A percentile compares a stretch with the other conserved stretches of the same genome.
Conservation (phyloP, 2,329 filamentous ascomycete genomes). For the Monilinia aucupariae region DNA sequence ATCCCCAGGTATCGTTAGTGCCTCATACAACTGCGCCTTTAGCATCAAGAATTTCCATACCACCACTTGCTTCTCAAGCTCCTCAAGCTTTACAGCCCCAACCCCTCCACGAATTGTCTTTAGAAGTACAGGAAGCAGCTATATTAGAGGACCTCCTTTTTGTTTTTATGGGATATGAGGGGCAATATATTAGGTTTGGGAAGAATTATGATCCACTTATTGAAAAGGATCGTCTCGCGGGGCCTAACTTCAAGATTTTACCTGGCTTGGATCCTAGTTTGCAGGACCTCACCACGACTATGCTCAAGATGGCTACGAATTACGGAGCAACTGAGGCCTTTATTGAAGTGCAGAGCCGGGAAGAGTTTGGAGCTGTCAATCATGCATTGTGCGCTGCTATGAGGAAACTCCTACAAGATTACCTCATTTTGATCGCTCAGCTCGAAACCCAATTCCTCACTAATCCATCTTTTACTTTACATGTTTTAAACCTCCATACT, state of each 20-base stretch:
- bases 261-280: slow-evolving; percentile 86
- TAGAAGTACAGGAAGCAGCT: slow-evolving; percentile 78
- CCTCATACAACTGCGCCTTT: slow-evolving; percentile 54
- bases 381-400: slow-evolving; percentile 95
- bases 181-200: slow-evolving; percentile 88
- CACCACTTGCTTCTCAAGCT: slow-evolving; percentile 70
- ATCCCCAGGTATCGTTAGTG: slow-evolving; percentile 70
- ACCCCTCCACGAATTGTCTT: slow-evolving; percentile 62
- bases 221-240: slow-evolving; percentile 80
- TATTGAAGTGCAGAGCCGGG: slow-evolving; percentile 86
- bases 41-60: slow-evolving; percentile 48
- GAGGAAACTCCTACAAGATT: slow-evolving; percentile 85
- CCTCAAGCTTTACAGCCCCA: slow-evolving; percentile 64
- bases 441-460: slow-evolving; percentile 89
- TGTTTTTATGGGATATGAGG: slow-evolving; percentile 97
- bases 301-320: slow-evolving; percentile 91
- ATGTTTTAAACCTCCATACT: slow-evolving; percentile 87
- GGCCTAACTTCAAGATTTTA: slow-evolving; percentile 73
- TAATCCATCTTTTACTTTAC: slow-evolving; percentile 82
- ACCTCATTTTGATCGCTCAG: slow-evolving; percentile 86
- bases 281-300: slow-evolving; percentile 77
- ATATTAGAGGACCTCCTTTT: slow-evolving; percentile 89
- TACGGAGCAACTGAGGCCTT: slow-evolving; percentile 89
- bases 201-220: slow-evolving; percentile 76
- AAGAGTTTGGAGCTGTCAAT: slow-evolving; percentile 90